A percentile compares a stretch with the other conserved stretches of the same genome.
phyloP scores from a whole-genome alignment of 1,139 yeast genomes.

The Hyphopichia khmerensis region DNA sequence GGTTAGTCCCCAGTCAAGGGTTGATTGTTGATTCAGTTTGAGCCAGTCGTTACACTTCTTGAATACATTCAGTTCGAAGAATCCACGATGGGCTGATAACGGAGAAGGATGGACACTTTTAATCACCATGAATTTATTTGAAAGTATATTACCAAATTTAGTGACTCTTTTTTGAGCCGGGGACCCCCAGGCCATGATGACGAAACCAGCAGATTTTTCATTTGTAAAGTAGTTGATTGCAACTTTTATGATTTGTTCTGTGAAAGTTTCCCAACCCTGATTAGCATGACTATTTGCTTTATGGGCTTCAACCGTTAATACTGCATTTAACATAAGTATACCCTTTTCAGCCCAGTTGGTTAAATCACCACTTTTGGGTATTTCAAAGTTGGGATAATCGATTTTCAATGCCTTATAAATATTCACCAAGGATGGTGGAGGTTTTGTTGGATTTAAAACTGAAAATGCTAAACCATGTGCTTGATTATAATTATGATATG shows the following conservation, averaged over 20 bases:
- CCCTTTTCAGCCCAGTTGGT: conserved; percentile 89
- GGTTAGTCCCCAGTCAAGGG: conserved; percentile 64
- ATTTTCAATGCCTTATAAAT: conserved; percentile 75
- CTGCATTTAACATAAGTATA: conserved; percentile 82
- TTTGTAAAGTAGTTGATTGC: conserved; percentile 39
- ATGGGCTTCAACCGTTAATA: conserved; percentile 90
- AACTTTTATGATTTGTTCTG: conserved; percentile 61
- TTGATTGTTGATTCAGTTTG: conserved; percentile 39
- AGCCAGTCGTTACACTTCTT: conserved; percentile 75
- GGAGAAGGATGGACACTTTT: conserved; percentile 94
- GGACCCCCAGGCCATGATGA: conserved; percentile 89
- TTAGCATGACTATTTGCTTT: conserved; percentile 90
- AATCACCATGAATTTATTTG: conserved; percentile 47
- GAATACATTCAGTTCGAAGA: conserved; percentile 73
- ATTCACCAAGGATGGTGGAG: conserved; percentile 90
- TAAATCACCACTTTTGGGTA: conserved; percentile 61
- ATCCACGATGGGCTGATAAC: conserved; percentile 82
- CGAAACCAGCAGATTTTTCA: conserved; percentile 52
- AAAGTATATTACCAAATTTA: conserved; percentile 29
- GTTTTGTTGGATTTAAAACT: conserved; percentile 75
- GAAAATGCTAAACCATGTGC: conserved; percentile 97
- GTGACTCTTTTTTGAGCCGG: conserved; percentile 81
- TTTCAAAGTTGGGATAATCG: conserved; percentile 70
- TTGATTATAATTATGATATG: conserved; percentile 88
- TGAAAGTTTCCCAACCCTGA: conserved; percentile 91